These are phyloP conservation scores for Lathyrus sativus DNA, from an alignment of 306 rosid species.

Conservation along the genomic window DNA sequence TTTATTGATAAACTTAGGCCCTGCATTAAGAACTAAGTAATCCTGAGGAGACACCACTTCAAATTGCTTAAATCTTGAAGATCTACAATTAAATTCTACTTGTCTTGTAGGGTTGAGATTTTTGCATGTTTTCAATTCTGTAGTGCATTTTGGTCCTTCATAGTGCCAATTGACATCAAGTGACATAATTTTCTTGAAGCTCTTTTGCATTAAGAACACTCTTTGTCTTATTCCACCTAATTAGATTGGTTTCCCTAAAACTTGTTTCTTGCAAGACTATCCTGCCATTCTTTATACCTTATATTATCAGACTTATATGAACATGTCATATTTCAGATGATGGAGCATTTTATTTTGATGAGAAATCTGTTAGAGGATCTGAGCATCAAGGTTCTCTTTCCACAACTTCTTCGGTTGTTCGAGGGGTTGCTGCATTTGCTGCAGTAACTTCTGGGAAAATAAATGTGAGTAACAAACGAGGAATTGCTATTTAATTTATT, in stretches of 20 bases:
- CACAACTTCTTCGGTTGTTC: constrained; percentile 90
- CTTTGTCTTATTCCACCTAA: background rate
- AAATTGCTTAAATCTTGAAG: constrained; percentile 23
- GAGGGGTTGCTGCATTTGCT: constrained; percentile 77
- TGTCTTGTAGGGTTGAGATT: constrained; percentile 26
- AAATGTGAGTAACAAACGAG: constrained; percentile 57
- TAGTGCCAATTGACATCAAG: background rate
- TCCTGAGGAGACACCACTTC: constrained; percentile 17
- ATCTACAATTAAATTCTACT: constrained; percentile 2
- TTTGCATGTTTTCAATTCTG: constrained; percentile 1
- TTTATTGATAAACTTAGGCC: constrained; percentile 21
- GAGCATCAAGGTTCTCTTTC: constrained; percentile 79
- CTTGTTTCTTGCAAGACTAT: constrained; percentile 18
- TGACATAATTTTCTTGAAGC: constrained; percentile 28
- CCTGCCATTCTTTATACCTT: constrained; percentile 22
- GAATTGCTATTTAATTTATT: constrained; percentile 8
- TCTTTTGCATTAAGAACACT: constrained; percentile 28
- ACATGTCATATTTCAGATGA: constrained; percentile 62
- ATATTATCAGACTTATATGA: constrained; percentile 30
- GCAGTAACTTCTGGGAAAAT: constrained; percentile 67
- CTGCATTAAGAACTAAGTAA: constrained; percentile 7
- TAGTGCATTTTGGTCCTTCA: constrained; percentile 14
- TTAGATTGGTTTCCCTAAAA: background rate
- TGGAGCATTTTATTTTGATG: constrained; percentile 84
- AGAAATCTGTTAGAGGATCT: constrained; percentile 68